A percentile compares a stretch with the other conserved stretches of the same genome.
phyloP scores from a whole-genome alignment of 164 flowering plant genomes.

The Warburgia ugandensis region DNA sequence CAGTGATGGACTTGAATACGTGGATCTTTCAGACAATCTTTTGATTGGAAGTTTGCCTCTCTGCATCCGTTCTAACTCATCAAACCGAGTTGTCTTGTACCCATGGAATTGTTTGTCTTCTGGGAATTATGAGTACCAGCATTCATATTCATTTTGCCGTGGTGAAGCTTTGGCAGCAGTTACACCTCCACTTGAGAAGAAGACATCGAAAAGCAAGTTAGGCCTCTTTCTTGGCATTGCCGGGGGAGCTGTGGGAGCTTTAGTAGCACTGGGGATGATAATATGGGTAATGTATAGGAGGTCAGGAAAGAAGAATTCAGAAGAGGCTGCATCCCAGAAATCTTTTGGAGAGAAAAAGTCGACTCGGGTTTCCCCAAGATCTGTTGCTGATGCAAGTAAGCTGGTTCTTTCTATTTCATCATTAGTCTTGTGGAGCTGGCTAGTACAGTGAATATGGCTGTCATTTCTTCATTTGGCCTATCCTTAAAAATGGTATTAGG shows the following conservation, averaged over 20 bases:
- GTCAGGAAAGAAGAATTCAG: slow-evolving; percentile 11
- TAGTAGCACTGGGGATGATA: slow-evolving; percentile 25
- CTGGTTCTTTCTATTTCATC: background rate
- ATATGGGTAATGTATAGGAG: slow-evolving; percentile 27
- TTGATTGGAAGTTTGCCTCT: slow-evolving; percentile 56
- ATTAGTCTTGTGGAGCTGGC: background rate
- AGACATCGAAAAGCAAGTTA: slow-evolving; percentile 27
- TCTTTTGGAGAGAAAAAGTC: slow-evolving; percentile 30
- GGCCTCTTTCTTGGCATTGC: slow-evolving; percentile 48
- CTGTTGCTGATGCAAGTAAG: slow-evolving; percentile 46
- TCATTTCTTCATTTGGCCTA: too few relatives aligned
- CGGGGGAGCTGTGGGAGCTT: slow-evolving; percentile 36
- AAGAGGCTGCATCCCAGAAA: slow-evolving; percentile 15
- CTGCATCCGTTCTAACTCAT: slow-evolving; percentile 39
- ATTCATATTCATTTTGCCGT: slow-evolving; percentile 41
- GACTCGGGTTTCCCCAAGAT: slow-evolving; percentile 26
- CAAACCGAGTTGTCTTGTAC: slow-evolving; percentile 30
- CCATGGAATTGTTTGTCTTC: slow-evolving; percentile 60
- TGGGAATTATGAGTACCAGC: slow-evolving; percentile 41
- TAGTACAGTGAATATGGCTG: too few relatives aligned
- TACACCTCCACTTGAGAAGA: slow-evolving; percentile 36
- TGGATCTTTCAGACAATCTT: slow-evolving; percentile 66
- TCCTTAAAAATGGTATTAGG: too few relatives aligned
- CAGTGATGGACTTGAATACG: slow-evolving; percentile 30
- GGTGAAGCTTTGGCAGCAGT: slow-evolving; percentile 65